Evolutionary conservation across 2,329 filamentous ascomycete species (phyloP).

Genomic region (Fusarium hainanense): DNA sequence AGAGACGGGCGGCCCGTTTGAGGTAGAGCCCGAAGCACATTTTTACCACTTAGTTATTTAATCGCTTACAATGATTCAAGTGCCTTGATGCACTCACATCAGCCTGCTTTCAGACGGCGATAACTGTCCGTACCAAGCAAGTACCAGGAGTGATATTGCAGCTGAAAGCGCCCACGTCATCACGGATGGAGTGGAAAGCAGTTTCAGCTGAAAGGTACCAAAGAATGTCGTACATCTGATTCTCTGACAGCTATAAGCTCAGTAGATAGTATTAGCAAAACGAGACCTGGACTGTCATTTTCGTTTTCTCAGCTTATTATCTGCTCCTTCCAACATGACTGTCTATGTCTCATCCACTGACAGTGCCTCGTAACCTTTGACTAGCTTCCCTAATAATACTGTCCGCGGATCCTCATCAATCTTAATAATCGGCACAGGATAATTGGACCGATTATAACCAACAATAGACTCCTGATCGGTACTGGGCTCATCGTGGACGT

Average conservation of each 20-base stretch:
- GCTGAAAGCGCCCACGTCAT: neutral
- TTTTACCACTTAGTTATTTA: too few relatives aligned
- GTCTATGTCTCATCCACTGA: neutral
- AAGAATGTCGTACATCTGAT: neutral
- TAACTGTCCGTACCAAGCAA: neutral
- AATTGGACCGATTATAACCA: neutral
- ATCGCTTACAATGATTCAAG: too few relatives aligned
- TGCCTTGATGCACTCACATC: too few relatives aligned
- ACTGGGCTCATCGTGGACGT: neutral
- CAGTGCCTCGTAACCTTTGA: neutral
- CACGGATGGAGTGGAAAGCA: neutral
- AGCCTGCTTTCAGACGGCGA: too few relatives aligned
- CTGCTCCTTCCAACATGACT: rapidly evolving
- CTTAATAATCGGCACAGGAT: neutral
- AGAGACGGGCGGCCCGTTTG: too few relatives aligned
- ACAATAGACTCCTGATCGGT: neutral
- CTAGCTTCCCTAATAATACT: neutral
- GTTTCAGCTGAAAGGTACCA: neutral
- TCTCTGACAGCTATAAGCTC: rapidly evolving
- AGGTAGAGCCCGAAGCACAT: too few relatives aligned
- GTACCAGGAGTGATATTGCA: neutral
- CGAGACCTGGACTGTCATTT: too few relatives aligned
- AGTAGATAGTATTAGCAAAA: too few relatives aligned
- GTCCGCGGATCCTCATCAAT: neutral
- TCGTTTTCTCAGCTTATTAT: neutral